phyloP scores from a whole-genome alignment of 768 basidiomycete species.

The Mycena albidolilacea region DNA sequence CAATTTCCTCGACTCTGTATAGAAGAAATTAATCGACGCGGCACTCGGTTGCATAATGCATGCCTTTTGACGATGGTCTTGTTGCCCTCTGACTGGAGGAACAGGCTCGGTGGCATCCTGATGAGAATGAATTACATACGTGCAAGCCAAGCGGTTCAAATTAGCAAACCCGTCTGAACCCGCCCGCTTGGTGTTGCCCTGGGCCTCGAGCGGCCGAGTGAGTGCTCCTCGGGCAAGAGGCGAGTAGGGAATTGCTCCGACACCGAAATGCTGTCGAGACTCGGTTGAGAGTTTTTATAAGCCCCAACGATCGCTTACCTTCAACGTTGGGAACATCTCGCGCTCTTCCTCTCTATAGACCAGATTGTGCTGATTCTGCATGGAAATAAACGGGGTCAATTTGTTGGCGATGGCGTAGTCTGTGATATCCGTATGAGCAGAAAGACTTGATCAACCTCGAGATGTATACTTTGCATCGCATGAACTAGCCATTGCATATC shows the following conservation, averaged over 20 bases:
- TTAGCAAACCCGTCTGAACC: constrained; percentile 52
- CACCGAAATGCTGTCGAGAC: constrained; percentile 58
- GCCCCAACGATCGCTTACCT: constrained; percentile 48
- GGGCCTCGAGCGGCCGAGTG: constrained; percentile 51
- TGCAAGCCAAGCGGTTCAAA: not conserved
- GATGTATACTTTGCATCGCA: constrained; percentile 64
- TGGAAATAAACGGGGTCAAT: constrained; percentile 73
- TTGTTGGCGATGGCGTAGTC: constrained; percentile 74
- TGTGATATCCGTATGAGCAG: constrained; percentile 40
- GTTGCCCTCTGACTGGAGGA: constrained; percentile 36
- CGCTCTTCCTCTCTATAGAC: constrained; percentile 78
- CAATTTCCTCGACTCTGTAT: constrained; percentile 66
- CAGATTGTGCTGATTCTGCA: constrained; percentile 78
- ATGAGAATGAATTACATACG: not conserved
- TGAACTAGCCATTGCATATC: constrained; percentile 55
- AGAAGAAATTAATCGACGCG: not conserved
- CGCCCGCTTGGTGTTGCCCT: constrained; percentile 54
- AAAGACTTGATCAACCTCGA: not conserved
- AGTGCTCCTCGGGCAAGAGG: constrained; percentile 68
- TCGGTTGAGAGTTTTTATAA: not conserved
- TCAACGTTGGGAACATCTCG: constrained; percentile 73
- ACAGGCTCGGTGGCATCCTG: constrained; percentile 30
- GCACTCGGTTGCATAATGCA: not conserved
- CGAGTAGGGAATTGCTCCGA: constrained; percentile 73
- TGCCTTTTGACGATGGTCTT: constrained; percentile 29